Evolutionary conservation across 306 rosid species (phyloP).

Genomic region (Begonia masoniana): DNA sequence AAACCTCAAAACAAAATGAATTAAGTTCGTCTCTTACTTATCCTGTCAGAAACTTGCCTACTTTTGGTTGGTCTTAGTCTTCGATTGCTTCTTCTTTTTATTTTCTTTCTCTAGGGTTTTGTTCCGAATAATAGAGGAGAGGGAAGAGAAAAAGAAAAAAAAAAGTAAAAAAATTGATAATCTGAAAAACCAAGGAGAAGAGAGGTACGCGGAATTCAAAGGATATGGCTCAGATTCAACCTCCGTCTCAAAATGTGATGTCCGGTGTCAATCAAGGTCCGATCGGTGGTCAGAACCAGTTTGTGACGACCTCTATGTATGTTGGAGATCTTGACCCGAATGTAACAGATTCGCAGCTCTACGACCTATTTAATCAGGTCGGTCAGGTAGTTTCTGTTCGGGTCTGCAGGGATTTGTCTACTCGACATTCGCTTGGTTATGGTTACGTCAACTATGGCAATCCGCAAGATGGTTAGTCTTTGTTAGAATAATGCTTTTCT

Average conservation of each 20-base stretch:
- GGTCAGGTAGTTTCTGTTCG: constrained; percentile 94
- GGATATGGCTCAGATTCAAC: constrained; percentile 84
- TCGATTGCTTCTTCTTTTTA: constrained; percentile 9
- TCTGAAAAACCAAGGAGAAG: background rate
- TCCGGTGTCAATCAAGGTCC: constrained; percentile 36
- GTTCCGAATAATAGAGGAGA: constrained; percentile 64
- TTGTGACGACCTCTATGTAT: constrained; percentile 77
- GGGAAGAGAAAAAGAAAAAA: constrained; percentile 55
- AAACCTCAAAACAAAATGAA: constrained; percentile 3
- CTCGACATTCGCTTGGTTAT: constrained; percentile 84
- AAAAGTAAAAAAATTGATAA: constrained; percentile 7
- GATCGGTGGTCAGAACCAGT: constrained; percentile 48
- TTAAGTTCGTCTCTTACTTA: background rate
- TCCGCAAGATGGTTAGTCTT: constrained; percentile 64
- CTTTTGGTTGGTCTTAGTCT: background rate
- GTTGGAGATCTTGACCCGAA: constrained; percentile 88
- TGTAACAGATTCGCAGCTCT: constrained; percentile 86
- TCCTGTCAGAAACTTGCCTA: background rate
- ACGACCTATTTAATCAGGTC: constrained; percentile 74
- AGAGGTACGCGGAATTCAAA: constrained; percentile 1
- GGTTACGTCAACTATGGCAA: constrained; percentile 82
- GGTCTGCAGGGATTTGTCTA: constrained; percentile 92
- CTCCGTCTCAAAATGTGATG: constrained; percentile 56
- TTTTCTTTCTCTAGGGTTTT: constrained; percentile 37
- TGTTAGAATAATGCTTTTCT: too few relatives aligned